Conservation (phyloP, 179 eudicot species). For the Actinidia arguta region DNA sequence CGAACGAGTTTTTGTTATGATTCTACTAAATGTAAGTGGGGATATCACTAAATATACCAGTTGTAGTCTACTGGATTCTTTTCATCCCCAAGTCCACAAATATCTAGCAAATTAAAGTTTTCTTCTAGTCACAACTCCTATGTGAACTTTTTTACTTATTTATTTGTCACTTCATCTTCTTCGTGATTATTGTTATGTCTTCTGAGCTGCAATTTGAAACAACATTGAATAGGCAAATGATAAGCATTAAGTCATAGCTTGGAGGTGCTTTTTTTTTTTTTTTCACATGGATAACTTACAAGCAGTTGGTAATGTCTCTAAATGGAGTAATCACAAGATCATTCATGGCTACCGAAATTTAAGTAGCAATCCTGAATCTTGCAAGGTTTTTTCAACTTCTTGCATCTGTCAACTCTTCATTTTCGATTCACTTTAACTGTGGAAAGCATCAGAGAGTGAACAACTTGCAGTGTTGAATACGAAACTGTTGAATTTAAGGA, state of each 20-base stretch:
- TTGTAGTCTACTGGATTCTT: not conserved
- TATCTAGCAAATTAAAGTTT: not conserved
- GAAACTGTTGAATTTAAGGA: not conserved
- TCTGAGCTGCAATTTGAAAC: too few species aligned
- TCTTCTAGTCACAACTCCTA: not conserved
- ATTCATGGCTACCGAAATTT: too few species aligned
- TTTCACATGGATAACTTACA: too few species aligned
- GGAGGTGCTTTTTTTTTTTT: too few species aligned
- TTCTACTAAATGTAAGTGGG: not conserved
- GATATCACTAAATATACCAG: not conserved
- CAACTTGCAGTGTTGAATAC: not conserved
- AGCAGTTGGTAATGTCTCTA: too few species aligned
- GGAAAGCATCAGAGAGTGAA: not conserved
- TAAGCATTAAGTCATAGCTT: too few species aligned
- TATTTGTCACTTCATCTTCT: not conserved
- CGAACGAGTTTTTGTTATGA: conserved; percentile 1
- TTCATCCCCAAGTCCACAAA: not conserved
- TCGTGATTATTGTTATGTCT: not conserved
- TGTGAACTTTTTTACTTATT: not conserved
- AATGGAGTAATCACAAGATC: too few species aligned
- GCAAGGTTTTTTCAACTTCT: too few species aligned
- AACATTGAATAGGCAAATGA: too few species aligned
- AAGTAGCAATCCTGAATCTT: too few species aligned
- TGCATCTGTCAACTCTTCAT: too few species aligned
- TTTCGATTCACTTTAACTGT: not conserved